Evolutionary conservation across 1,139 yeast species (phyloP).

Genomic region (Pneumocystis oryctolagi): DNA sequence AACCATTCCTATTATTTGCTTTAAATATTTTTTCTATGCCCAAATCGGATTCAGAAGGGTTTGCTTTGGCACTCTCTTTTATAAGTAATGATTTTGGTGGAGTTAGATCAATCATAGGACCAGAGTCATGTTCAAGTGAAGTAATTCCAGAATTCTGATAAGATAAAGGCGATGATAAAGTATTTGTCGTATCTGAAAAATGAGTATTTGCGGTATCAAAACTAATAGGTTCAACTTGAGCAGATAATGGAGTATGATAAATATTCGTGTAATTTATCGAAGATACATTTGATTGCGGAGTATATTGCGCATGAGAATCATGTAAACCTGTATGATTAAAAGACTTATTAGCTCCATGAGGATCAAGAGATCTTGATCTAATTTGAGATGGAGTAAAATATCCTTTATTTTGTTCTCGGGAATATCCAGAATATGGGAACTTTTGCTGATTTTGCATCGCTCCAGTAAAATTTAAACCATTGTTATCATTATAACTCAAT

Average conservation of each 20-base stretch:
- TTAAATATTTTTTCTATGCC: neutral
- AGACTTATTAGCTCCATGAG: neutral
- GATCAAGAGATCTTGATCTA: neutral
- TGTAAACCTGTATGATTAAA: neutral
- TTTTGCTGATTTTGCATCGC: neutral
- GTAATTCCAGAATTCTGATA: neutral
- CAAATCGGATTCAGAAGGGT: neutral
- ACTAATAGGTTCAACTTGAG: neutral
- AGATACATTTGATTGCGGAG: neutral
- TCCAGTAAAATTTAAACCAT: neutral
- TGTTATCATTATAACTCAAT: neutral
- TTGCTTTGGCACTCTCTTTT: neutral
- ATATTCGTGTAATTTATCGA: neutral
- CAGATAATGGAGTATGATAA: neutral
- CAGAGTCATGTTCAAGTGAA: neutral
- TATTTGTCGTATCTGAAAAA: neutral
- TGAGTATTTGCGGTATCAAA: neutral
- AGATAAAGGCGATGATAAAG: neutral
- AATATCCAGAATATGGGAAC: neutral
- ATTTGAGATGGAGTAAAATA: neutral
- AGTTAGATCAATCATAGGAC: neutral
- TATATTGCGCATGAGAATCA: neutral
- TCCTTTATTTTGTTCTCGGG: neutral
- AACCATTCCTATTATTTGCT: neutral
- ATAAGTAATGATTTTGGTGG: neutral